Base-by-base conservation (phyloP, 179 eudicot species). In the Beta lomatogona region DNA sequence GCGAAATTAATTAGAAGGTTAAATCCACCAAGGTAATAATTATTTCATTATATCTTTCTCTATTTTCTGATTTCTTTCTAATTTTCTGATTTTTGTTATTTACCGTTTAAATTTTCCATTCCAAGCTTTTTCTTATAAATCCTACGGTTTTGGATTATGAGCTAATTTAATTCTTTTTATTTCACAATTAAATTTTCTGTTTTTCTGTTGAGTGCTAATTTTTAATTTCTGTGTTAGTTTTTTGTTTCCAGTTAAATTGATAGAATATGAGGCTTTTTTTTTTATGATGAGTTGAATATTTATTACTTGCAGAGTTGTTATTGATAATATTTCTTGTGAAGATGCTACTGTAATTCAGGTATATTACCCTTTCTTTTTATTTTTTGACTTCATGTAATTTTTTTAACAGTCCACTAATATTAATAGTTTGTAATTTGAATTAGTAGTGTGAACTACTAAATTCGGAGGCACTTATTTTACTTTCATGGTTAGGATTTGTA, bases 341-440 rank as follows among this genome's bases (percentile, higher is more conserved):
- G 92, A 89, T 81, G 94, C 97, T 64, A 93, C 98, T 77, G 87
- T 94, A 6, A 90, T 94, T 75, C 93, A 88, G 97, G 98, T 93
- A 90, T 44, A 22, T 19, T 48, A 36, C 41, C 41, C 4, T 36
- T 36, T 36, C 3, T 36, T 36, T 36, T 36, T 36, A 31, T 36
- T 1, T 36, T 36, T 36, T 36, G 41, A 36, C 41, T 36, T 36
- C 3, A 36, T 36, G 41, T 36, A 36, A 1, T 36, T 1, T 36
- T 1, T 36, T 36, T 36, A 2, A 0, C 4, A 36, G 41, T 36
- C 4, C 0, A 36, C 41, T 3, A 36, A 36, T 36, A 36, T 36
- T 36, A 36, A 36, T 2, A 36, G 41, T 36, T 1, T 36, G 2
- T 36, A 36, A 36, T 36, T 36, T 36, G 41, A 36, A 36, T 36